Base-by-base conservation (phyloP, 495 filamentous ascomycete species). In the Parathielavia appendiculata region DNA sequence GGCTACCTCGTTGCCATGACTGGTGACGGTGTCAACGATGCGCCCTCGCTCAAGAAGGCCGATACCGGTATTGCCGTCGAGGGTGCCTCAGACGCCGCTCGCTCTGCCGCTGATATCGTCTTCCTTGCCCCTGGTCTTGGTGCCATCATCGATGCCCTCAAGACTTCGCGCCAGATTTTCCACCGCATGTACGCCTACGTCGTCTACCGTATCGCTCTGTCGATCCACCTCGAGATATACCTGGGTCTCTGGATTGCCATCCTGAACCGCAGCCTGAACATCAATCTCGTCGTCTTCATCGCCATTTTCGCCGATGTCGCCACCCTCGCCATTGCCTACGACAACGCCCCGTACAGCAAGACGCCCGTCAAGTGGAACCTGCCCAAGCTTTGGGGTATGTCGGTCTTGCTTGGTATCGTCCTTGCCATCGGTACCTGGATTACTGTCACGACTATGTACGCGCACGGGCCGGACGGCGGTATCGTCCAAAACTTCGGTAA, bases 1-100 rank as follows among this genome's bases (percentile, higher is more conserved):
- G 92, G 92, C 65, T 92, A 95, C 80, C 80, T 96, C 41, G 92
- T 95, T 73, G 92, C 92, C 65, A 97, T 97, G 92, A 97, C 92
- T 75, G 92, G 92, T 76, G 92, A 97, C 68, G 92, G 92, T 82
- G 92, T 97, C 71, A 97, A 97, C 75, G 92, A 97, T 75, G 92
- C 92, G 50, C 92, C 92, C 35, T 96, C 91, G 39, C 79, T 97
- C 54, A 97, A 97, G 80, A 96, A 95, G 78, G 92, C 92, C 19
- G 92, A 97, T 77, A 88, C 86, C 70, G 86, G 90, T 77, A 95
- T 96, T 78, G 91, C 91, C 63, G 91, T 96, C 63, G 90, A 95
- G 78, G 91, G 91, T 76, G 83, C 91, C 54, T 93, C 91, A 20
- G 91, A 95, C 76, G 91, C 91, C 73, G 91, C 91, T 67, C 88